These are phyloP conservation scores for Aspergillus pseudonomiae DNA, from an alignment of 2,329 filamentous ascomycete genomes.

Conservation along the genomic window DNA sequence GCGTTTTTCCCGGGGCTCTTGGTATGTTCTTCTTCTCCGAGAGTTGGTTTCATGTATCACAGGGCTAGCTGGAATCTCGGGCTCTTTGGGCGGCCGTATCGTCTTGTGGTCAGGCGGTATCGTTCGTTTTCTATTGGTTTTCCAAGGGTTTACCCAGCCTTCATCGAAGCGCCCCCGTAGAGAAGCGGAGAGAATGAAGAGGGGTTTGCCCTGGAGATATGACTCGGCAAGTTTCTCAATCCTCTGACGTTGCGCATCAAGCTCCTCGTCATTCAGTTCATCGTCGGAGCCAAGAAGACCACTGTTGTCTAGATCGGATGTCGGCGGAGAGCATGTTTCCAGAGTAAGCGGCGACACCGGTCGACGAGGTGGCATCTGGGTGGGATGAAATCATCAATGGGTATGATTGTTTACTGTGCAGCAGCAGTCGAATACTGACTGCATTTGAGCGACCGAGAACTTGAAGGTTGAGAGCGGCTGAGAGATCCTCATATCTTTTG, in stretches of 20 bases:
- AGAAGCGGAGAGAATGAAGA: slow-evolving; percentile 51
- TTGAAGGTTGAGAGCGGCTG: neutral
- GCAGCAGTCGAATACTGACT: slow-evolving; percentile 27
- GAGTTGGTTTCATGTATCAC: slow-evolving; percentile 34
- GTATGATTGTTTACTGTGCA: slow-evolving; percentile 16
- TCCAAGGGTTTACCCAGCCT: slow-evolving; percentile 53
- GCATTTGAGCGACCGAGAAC: slow-evolving; percentile 23
- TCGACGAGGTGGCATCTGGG: slow-evolving; percentile 38
- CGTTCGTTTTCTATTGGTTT: slow-evolving; percentile 26
- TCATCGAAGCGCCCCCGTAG: slow-evolving; percentile 49
- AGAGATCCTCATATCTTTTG: slow-evolving; percentile 23
- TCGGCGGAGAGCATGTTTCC: slow-evolving; percentile 34
- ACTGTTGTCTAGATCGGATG: slow-evolving; percentile 29
- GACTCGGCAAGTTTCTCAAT: slow-evolving; percentile 46
- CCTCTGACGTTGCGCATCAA: slow-evolving; percentile 43
- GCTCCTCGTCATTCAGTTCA: slow-evolving; percentile 36
- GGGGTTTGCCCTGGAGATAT: slow-evolving; percentile 46
- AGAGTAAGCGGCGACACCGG: slow-evolving; percentile 38
- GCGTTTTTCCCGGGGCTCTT: slow-evolving; percentile 15
- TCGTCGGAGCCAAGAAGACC: slow-evolving; percentile 43
- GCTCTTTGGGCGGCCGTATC: neutral
- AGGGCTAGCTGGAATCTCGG: slow-evolving; percentile 16
- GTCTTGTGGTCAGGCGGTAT: neutral
- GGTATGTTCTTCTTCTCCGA: slow-evolving; percentile 23
- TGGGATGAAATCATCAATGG: slow-evolving; percentile 17